Evolutionary conservation across 495 filamentous ascomycete genomes (phyloP).

Genomic region (Neurospora discreta): DNA sequence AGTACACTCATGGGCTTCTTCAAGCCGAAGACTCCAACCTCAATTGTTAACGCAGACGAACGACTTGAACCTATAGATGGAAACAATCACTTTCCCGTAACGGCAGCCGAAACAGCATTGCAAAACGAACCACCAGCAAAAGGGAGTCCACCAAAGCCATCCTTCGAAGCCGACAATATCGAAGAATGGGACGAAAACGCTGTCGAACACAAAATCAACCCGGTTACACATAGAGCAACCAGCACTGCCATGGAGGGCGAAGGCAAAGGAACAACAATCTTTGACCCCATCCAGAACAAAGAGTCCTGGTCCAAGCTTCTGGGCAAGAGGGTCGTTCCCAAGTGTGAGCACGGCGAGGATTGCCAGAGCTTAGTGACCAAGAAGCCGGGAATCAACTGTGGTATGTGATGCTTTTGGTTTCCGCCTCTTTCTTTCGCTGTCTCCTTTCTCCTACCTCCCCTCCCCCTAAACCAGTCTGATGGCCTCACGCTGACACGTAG

Average conservation of each 20-base stretch:
- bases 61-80: neutral
- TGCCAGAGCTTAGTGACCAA: constrained; percentile 74
- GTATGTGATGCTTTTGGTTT: constrained; percentile 18
- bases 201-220: neutral
- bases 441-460: neutral
- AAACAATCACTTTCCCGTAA: neutral
- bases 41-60: constrained; percentile 11
- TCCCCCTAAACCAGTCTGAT: neutral
- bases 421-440: neutral
- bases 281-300: constrained; percentile 64
- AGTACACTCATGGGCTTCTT: constrained; percentile 79
- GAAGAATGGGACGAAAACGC: neutral
- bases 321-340: constrained; percentile 58
- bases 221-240: neutral
- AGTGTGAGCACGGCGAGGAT: constrained; percentile 80
- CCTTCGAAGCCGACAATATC: neutral
- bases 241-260: constrained; percentile 1
- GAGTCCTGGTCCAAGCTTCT: constrained; percentile 83
- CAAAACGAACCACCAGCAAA: neutral
- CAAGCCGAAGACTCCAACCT: constrained; percentile 40
- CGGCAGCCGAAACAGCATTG: neutral
- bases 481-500: neutral
- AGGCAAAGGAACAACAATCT: constrained; percentile 25
- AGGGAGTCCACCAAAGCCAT: neutral
- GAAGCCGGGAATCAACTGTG: constrained; percentile 73